Evolutionary conservation across 768 basidiomycete species (phyloP).

Genomic region (Mycena galopus): DNA sequence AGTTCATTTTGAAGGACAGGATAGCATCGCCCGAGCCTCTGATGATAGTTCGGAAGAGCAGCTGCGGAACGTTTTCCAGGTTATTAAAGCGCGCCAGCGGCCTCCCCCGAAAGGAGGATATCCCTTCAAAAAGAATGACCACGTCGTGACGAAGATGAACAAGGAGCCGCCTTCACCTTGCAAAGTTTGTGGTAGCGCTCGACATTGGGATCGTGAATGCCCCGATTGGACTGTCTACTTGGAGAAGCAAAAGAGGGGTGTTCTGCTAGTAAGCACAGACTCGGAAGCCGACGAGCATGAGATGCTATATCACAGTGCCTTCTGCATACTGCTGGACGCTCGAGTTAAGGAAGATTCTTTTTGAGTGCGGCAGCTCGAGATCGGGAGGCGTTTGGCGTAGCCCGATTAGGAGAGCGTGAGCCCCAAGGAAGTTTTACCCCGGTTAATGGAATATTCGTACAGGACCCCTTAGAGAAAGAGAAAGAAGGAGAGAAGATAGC

Average conservation of each 20-base stretch:
- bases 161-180: neutral
- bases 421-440: neutral
- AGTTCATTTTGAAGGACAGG: too few species aligned
- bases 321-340: neutral
- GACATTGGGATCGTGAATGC: neutral
- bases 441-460: too few species aligned
- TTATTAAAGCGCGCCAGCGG: neutral
- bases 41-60: too few species aligned
- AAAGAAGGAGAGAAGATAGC: too few species aligned
- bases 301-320: neutral
- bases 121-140: neutral
- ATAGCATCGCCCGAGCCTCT: too few species aligned
- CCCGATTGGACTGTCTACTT: neutral
- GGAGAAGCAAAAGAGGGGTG: neutral
- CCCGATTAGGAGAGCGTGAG: neutral
- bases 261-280: neutral
- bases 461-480: too few species aligned
- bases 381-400: too few species aligned
- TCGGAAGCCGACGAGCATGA: neutral
- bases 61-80: neutral
- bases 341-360: neutral
- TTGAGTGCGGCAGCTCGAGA: too few species aligned
- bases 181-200: neutral
- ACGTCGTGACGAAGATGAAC: neutral
- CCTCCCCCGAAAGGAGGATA: neutral